Base-by-base conservation (phyloP, 1,139 yeast species). In the Kluyveromyces sp. region DNA sequence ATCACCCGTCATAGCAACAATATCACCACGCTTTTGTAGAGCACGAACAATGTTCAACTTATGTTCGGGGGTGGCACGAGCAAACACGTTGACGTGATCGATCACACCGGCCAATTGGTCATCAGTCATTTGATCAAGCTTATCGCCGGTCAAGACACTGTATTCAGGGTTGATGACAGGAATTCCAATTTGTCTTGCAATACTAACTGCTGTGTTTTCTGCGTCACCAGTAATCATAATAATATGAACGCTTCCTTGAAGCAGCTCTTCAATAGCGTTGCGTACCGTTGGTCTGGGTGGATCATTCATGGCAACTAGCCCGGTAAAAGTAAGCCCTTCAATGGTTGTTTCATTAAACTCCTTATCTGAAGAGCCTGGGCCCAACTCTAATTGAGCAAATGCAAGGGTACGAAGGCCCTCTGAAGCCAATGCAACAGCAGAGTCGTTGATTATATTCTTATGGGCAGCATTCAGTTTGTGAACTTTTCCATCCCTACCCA, bases 1-100 rank as follows among this genome's bases (percentile, higher is more conserved):
- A 66, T 89, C 98, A 50, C 98, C 98, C 8, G 97, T 92, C 98
- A 92, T 92, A 34, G 96, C 98, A 40, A 92, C 98, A 50, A 89
- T 82, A 64, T 92, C 96, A 39, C 96, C 97, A 56, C 95, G 77
- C 59, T 80, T 75, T 65, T 92, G 96, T 54, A 92, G 73, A 0
- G 96, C 96, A 58, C 85, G 78, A 28, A 92, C 95, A 65, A 92
- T 92, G 43, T 84, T 74, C 48, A 92, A 85, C 64, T 92, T 92
- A 68, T 92, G 96, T 61, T 89, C 95, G 1, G 98, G 98, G 0
- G 96, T 83, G 9, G 96, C 89, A 68, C 98, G 79, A 2, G 97
- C 97, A 70, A 92, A 89, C 4, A 92, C 89, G 25, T 92, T 81
- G 20, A 89, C 95, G 50, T 83, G 77, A 48, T 80, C 80, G 58